Conservation (phyloP, 371 early-diverging fungal species). For the Mucor saturninus region DNA sequence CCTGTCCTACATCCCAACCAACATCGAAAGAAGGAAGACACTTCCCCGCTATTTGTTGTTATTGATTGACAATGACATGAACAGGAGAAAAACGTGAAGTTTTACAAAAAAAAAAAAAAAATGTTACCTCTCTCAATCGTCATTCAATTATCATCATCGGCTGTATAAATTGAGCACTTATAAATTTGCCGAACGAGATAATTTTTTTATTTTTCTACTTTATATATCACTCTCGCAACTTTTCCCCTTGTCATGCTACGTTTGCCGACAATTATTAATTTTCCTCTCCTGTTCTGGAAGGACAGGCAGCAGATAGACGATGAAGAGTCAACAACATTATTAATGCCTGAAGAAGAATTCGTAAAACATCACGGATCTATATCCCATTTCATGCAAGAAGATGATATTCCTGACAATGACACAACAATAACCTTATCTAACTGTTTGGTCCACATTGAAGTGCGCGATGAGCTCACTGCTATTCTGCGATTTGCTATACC, state of each 20-base stretch:
- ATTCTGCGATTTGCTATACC: conserved; percentile 28
- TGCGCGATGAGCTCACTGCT: conserved; percentile 1
- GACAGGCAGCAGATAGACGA: background rate
- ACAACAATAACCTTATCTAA: background rate
- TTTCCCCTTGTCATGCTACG: too few relatives aligned
- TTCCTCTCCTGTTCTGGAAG: conserved; percentile 12
- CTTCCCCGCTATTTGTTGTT: background rate
- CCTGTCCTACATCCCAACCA: too few relatives aligned
- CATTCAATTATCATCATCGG: background rate
- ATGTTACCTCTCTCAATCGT: background rate
- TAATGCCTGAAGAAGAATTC: conserved; percentile 5
- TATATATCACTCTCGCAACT: background rate
- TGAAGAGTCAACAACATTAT: background rate
- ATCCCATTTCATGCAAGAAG: background rate
- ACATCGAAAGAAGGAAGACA: background rate
- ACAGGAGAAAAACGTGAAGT: background rate
- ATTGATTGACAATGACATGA: background rate
- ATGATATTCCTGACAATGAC: conserved; percentile 1
- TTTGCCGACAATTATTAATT: conserved; percentile 3
- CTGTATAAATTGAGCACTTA: too few relatives aligned
- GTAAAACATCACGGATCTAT: conserved; percentile 2
- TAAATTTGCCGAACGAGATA: background rate
- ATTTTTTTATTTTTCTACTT: background rate
- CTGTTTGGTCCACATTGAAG: background rate
- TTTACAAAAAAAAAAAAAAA: background rate